Evolutionary conservation across 1,284 basidiomycete genomes (phyloP).

Genomic region (Trichosporon coremiiforme): DNA sequence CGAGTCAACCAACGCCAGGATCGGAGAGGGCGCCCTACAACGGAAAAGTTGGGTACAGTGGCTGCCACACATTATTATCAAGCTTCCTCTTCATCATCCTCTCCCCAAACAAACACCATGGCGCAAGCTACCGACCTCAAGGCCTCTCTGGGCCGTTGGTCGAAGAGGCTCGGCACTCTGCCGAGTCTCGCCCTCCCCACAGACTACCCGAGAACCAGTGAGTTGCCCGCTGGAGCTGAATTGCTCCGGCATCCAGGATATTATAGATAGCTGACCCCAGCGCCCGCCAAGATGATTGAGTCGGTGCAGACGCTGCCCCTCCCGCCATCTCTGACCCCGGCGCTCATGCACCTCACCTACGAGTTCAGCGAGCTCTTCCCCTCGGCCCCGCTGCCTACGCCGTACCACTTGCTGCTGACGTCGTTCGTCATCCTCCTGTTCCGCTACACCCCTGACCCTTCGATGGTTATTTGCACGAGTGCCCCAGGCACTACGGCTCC

Average conservation of each 20-base stretch:
- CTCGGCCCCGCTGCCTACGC: slow-evolving; percentile 65
- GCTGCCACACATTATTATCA: background rate
- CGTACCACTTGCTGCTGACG: slow-evolving; percentile 87
- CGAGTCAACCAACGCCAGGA: slow-evolving; percentile 2
- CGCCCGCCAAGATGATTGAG: slow-evolving; percentile 73
- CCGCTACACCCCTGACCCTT: slow-evolving; percentile 94
- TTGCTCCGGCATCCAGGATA: background rate
- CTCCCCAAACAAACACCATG: background rate
- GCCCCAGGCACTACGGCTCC: slow-evolving; percentile 74
- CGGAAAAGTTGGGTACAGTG: slow-evolving; percentile 19
- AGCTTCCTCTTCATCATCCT: slow-evolving; percentile 5
- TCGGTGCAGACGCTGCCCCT: slow-evolving; percentile 68
- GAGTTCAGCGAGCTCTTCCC: slow-evolving; percentile 64
- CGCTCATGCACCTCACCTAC: slow-evolving; percentile 63
- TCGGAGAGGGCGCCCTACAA: background rate
- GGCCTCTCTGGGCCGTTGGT: slow-evolving; percentile 54
- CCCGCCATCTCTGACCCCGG: slow-evolving; percentile 58
- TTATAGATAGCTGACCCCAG: slow-evolving; percentile 44
- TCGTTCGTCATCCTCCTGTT: slow-evolving; percentile 90
- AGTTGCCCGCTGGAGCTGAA: slow-evolving; percentile 28
- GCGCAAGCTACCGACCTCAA: slow-evolving; percentile 28
- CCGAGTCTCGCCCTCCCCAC: slow-evolving; percentile 93
- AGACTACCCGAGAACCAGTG: slow-evolving; percentile 83
- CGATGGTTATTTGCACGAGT: slow-evolving; percentile 89
- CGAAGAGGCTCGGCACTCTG: slow-evolving; percentile 61